phyloP scores from a whole-genome alignment of 2,329 filamentous ascomycete genomes.

The Epichloe sp. region DNA sequence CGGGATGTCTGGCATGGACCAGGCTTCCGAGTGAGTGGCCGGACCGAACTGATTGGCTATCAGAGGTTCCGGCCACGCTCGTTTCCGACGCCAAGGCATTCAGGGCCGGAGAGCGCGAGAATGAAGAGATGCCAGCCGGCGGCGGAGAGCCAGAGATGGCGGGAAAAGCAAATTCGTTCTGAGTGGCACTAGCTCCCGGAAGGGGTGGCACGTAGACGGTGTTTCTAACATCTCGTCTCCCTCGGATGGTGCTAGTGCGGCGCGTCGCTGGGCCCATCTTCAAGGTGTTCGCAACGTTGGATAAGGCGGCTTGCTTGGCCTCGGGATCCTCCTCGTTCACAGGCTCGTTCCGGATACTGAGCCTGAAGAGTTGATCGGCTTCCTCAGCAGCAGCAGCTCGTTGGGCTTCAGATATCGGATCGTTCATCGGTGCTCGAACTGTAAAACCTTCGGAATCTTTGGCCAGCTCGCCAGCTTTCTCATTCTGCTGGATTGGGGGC shows the following conservation, averaged over 20 bases:
- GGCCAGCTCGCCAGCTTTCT: slow-evolving; percentile 23
- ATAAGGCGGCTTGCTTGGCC: slow-evolving; percentile 59
- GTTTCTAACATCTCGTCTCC: slow-evolving; percentile 81
- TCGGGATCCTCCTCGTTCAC: slow-evolving; percentile 67
- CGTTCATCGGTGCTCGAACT: slow-evolving; percentile 50
- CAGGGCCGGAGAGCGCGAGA: slow-evolving; percentile 32
- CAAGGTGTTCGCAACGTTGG: slow-evolving; percentile 62
- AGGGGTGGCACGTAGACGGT: slow-evolving; percentile 63
- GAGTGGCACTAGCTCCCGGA: neutral
- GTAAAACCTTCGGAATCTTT: slow-evolving; percentile 65
- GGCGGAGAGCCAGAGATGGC: slow-evolving; percentile 7
- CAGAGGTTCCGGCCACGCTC: slow-evolving; percentile 49
- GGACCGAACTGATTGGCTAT: slow-evolving; percentile 85
- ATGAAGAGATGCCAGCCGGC: slow-evolving; percentile 5
- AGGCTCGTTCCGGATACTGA: slow-evolving; percentile 67
- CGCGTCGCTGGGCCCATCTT: slow-evolving; percentile 53
- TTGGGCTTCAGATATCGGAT: slow-evolving; percentile 61
- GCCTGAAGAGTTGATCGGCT: slow-evolving; percentile 56
- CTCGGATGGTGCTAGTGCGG: slow-evolving; percentile 65
- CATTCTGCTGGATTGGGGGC: slow-evolving; percentile 31
- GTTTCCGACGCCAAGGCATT: slow-evolving; percentile 50
- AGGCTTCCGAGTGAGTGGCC: slow-evolving; percentile 64
- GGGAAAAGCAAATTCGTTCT: neutral
- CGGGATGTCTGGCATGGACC: slow-evolving; percentile 63
- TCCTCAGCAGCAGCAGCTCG: slow-evolving; percentile 46